Evolutionary conservation across 257 asterid species (phyloP), one percentile per base, ranked within the genome.

Genomic region (Solanum ossicruentum): DNA sequence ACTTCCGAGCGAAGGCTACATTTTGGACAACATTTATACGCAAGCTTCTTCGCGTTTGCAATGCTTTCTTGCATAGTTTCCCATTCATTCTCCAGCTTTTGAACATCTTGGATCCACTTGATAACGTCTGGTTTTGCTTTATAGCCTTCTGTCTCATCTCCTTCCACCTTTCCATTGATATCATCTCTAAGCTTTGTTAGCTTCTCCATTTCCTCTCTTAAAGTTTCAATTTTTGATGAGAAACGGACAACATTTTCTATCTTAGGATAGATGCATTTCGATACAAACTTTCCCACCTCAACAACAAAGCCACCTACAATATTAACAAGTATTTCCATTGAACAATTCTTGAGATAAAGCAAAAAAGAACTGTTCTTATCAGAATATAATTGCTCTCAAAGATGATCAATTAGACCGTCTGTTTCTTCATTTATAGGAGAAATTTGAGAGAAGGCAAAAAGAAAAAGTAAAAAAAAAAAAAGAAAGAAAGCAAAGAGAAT

Each of bases 21-120:
- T 3, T 58, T 58, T 10, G 32, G 32, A 10, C 66, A 58, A 0
- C 66, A 58, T 2, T n/a, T 60, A n/a, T 60, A 60, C 0, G 32
- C 0, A 60, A 60, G 0, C 0, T 1, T 60, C 67, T 60, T 60
- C 1, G 67, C 67, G 0, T 12, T 1, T n/a, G 28, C 28, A 60
- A n/a, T 60, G 67, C 32, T 60, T 0, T 60, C 0, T 60, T 60
- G 67, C 67, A 10, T n/a, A 10, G 32, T 0, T 60, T 0, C 15
- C 73, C 73, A 66, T 66, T 66, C 45, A 0, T 28, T 28, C 73
- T 66, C 0, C 6, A 28, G 73, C 73, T 28, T 0, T 12, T 7
- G 2, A 28, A 66, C 73, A 28, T 28, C 32, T 28, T 28, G 3
- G 32, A 28, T 28, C 32, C 32, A 66, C n/a, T 0, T 13, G n/a